phyloP scores from a whole-genome alignment of 768 basidiomycete species.

The Termitomyces sp. region DNA sequence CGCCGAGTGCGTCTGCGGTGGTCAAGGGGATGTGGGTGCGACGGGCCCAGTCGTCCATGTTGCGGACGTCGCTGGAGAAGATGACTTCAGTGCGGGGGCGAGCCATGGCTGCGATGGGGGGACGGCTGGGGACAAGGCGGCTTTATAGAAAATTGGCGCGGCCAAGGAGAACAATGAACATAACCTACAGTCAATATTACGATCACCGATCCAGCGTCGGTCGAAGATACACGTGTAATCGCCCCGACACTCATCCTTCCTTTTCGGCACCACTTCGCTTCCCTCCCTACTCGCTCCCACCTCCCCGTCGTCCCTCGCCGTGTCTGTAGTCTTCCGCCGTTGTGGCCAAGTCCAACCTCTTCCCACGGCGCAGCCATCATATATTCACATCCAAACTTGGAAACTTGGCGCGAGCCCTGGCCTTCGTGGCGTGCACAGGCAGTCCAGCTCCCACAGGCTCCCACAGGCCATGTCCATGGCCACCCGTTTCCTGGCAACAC shows the following conservation, averaged over 20 bases:
- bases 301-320: background rate
- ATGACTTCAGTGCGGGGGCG: constrained; percentile 55
- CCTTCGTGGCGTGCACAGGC: too few relatives aligned
- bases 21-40: constrained; percentile 80
- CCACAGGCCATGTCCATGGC: too few relatives aligned
- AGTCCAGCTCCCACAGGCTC: too few relatives aligned
- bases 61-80: constrained; percentile 76
- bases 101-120: constrained; percentile 10
- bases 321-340: too few relatives aligned
- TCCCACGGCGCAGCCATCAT: background rate
- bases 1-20: constrained; percentile 78
- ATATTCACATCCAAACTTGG: background rate
- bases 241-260: constrained; percentile 35
- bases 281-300: background rate
- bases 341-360: too few relatives aligned
- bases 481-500: background rate
- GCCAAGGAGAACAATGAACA: constrained; percentile 21
- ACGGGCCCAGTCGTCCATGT: constrained; percentile 82
- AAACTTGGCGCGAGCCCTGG: too few relatives aligned
- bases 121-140: constrained; percentile 14
- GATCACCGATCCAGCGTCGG: constrained; percentile 50
- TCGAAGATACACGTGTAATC: constrained; percentile 79
- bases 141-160: too few relatives aligned
- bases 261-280: background rate
- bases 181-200: constrained; percentile 36